A percentile compares a stretch with the other conserved stretches of the same genome.
Conservation (phyloP, 352 stramenopile species). For the Phytophthora sansomeana region DNA sequence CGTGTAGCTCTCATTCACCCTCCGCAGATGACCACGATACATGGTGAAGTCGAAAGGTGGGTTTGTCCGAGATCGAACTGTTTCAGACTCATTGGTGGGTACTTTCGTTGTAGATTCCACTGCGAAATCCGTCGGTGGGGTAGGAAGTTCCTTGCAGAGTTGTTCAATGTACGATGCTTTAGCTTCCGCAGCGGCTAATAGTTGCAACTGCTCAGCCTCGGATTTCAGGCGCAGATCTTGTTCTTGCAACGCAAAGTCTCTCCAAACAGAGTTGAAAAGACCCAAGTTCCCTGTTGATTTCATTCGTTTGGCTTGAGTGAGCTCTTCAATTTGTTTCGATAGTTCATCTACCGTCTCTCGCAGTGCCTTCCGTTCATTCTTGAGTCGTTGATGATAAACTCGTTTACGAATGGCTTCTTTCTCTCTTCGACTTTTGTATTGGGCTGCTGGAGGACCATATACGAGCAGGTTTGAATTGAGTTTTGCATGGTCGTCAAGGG, state of each 20-base stretch:
- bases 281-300: neutral
- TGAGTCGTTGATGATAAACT: too few species aligned
- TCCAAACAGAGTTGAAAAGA: slow-evolving; percentile 9
- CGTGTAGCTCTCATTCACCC: slow-evolving; percentile 29
- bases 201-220: slow-evolving; percentile 18
- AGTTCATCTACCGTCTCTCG: slow-evolving; percentile 19
- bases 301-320: slow-evolving; percentile 5
- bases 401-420: too few species aligned
- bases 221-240: slow-evolving; percentile 10
- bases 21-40: slow-evolving; percentile 30
- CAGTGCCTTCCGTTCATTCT: too few species aligned
- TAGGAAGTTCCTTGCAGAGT: slow-evolving; percentile 16
- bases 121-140: neutral
- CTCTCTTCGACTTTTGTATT: too few species aligned
- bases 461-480: too few species aligned
- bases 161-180: slow-evolving; percentile 23
- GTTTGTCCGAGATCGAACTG: neutral
- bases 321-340: slow-evolving; percentile 8
- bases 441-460: too few species aligned
- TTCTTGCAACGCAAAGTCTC: slow-evolving; percentile 11
- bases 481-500: too few species aligned
- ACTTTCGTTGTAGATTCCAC: neutral
- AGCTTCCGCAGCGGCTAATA: slow-evolving; percentile 11
- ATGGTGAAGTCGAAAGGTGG: slow-evolving; percentile 34
- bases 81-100: neutral